Conservation (phyloP, 2,329 filamentous ascomycete genomes). For the Ceratocystis eucalypticola region DNA sequence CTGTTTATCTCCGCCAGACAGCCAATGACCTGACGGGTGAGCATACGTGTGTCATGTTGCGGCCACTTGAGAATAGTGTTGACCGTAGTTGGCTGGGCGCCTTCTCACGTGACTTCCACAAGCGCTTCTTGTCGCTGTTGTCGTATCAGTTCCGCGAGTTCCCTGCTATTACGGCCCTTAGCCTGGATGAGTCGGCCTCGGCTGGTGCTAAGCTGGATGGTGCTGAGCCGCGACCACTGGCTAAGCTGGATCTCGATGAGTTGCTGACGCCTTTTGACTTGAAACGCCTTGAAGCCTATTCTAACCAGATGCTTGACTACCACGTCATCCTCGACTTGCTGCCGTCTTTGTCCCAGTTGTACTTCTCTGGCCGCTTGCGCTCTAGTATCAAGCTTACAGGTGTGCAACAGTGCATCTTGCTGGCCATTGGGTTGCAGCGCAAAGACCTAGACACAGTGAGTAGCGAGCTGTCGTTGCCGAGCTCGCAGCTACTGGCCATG, state of each 20-base stretch:
- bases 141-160: conserved; percentile 89
- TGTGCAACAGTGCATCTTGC: conserved; percentile 74
- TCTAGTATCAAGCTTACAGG: conserved; percentile 55
- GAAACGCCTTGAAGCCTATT: conserved; percentile 87
- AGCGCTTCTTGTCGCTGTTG: conserved; percentile 76
- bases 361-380: conserved; percentile 68
- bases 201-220: conserved; percentile 54
- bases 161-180: conserved; percentile 61
- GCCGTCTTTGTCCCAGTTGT: conserved; percentile 66
- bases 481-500: conserved; percentile 79
- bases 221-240: conserved; percentile 36
- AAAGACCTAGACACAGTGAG: conserved; percentile 74
- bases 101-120: conserved; percentile 86
- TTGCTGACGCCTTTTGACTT: conserved; percentile 82
- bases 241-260: conserved; percentile 62
- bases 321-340: conserved; percentile 92
- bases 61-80: conserved; percentile 54
- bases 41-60: conserved; percentile 95
- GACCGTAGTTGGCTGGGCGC: conserved; percentile 78
- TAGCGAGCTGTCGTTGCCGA: conserved; percentile 59
- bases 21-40: conserved; percentile 93
- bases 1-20: conserved; percentile 89
- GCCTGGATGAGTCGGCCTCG: conserved; percentile 75
- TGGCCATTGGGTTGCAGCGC: conserved; percentile 82
- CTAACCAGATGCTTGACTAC: conserved; percentile 94